These are phyloP conservation scores for Monilinia vaccinii-corymbosi DNA, from an alignment of 2,329 filamentous ascomycete species.

Conservation along the genomic window DNA sequence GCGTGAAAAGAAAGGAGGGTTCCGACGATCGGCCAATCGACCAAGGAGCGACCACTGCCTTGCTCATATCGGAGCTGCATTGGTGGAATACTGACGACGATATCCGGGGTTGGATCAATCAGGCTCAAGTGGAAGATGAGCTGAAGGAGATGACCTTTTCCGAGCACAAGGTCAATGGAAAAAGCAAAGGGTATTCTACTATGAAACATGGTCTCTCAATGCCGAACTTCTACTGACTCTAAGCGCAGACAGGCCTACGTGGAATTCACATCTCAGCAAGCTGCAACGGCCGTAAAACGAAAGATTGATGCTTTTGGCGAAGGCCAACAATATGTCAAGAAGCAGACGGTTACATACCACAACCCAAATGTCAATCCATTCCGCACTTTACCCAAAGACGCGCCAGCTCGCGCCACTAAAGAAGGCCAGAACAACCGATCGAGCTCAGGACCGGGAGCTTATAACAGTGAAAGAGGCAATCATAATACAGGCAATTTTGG, in stretches of 20 bases:
- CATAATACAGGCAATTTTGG: constrained; percentile 31
- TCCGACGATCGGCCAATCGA: constrained; percentile 52
- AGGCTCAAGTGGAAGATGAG: constrained; percentile 74
- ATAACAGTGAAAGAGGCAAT: constrained; percentile 37
- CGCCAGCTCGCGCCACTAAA: constrained; percentile 60
- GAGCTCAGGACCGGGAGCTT: constrained; percentile 34
- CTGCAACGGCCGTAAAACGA: constrained; percentile 76
- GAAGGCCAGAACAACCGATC: constrained; percentile 47
- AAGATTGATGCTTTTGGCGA: constrained; percentile 58
- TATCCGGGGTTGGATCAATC: constrained; percentile 74
- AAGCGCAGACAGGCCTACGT: constrained; percentile 59
- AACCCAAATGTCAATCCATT: constrained; percentile 76
- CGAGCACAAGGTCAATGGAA: constrained; percentile 98
- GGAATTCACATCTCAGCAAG: constrained; percentile 75
- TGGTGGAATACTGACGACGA: constrained; percentile 99
- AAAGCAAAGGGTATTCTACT: constrained; percentile 79
- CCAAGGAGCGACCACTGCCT: constrained; percentile 53
- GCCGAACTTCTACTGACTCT: neutral
- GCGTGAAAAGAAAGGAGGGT: constrained; percentile 51
- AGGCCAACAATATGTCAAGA: constrained; percentile 46
- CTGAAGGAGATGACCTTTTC: constrained; percentile 92
- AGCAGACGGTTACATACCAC: constrained; percentile 66
- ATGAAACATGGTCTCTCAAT: neutral
- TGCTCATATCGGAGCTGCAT: constrained; percentile 81
- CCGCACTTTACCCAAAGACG: constrained; percentile 83